A percentile compares a stretch with the other conserved stretches of the same genome.
phyloP scores from a whole-genome alignment of 176 grass and related monocot genomes.

The Dendrocalamus sinicus region DNA sequence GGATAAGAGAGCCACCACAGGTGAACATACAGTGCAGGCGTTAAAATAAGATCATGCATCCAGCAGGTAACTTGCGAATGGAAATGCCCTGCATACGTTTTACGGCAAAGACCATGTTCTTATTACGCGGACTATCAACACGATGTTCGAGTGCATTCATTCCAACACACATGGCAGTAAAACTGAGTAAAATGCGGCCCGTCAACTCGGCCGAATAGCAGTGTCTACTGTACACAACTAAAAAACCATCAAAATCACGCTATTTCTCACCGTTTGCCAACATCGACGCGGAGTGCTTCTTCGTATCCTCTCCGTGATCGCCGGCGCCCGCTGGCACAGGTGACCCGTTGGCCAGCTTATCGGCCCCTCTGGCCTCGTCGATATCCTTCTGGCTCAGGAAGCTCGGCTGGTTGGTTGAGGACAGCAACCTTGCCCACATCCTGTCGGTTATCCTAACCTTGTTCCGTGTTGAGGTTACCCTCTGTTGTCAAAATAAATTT shows the following conservation, averaged over 20 bases:
- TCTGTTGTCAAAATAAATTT: conserved; percentile 48
- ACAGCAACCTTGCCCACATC: conserved; percentile 84
- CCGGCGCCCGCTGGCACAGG: background rate
- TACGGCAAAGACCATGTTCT: conserved; percentile 33
- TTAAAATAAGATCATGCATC: background rate
- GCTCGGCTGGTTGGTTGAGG: conserved; percentile 85
- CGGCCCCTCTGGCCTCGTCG: conserved; percentile 48
- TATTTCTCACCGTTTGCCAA: conserved; percentile 59
- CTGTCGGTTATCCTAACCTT: conserved; percentile 81
- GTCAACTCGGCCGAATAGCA: conserved; percentile 15
- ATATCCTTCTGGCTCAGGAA: conserved; percentile 73
- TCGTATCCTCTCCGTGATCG: conserved; percentile 5
- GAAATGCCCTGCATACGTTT: background rate
- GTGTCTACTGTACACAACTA: conserved; percentile 40
- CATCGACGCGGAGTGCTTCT: conserved; percentile 18
- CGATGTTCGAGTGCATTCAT: background rate
- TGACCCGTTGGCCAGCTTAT: conserved; percentile 30
- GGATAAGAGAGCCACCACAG: too few relatives aligned
- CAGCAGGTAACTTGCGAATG: background rate
- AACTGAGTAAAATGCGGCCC: background rate
- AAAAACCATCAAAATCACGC: conserved; percentile 7
- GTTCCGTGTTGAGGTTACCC: conserved; percentile 73
- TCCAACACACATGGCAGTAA: conserved; percentile 12
- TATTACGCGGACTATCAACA: conserved; percentile 10
- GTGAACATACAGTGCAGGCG: background rate